phyloP scores from a whole-genome alignment of 139 green algal genomes.

The Asterochloris sp. region DNA sequence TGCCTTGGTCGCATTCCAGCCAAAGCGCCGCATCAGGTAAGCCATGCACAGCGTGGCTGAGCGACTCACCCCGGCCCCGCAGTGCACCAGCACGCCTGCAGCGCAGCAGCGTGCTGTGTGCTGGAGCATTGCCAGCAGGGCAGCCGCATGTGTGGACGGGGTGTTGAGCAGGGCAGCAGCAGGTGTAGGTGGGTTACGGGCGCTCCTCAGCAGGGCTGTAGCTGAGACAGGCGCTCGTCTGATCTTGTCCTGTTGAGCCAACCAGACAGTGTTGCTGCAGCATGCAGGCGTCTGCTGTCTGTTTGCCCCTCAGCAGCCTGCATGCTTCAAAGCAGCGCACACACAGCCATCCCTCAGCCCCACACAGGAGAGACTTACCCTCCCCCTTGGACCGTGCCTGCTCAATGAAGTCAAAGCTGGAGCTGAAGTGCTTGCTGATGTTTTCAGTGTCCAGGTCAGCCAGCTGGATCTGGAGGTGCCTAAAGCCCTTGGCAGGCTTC shows the following conservation, averaged over 20 bases:
- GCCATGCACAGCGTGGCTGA: conserved; percentile 68
- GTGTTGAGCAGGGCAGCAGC: too few species aligned
- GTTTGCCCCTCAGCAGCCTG: too few species aligned
- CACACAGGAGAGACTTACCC: conserved; percentile 12
- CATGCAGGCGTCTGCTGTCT: too few species aligned
- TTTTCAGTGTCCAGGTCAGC: conserved; percentile 66
- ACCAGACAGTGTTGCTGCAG: too few species aligned
- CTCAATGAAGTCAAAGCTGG: conserved; percentile 68
- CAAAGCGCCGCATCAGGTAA: conserved; percentile 74
- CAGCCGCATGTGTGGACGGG: too few species aligned
- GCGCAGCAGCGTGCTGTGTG: neutral
- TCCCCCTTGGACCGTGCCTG: conserved; percentile 29
- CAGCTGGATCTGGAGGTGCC: conserved; percentile 52
- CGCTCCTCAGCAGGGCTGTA: too few species aligned
- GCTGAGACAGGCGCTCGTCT: too few species aligned
- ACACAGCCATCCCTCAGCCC: too few species aligned
- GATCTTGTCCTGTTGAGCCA: too few species aligned
- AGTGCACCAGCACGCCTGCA: conserved; percentile 78
- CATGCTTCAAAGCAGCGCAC: too few species aligned
- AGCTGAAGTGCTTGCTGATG: conserved; percentile 56
- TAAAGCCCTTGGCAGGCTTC: conserved; percentile 25
- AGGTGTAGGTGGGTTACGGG: too few species aligned
- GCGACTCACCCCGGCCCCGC: conserved; percentile 72
- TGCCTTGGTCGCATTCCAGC: conserved; percentile 48
- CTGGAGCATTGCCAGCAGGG: too few species aligned